Evolutionary conservation across 2,329 filamentous ascomycete genomes (phyloP).

Genomic region (Beauveria australis): DNA sequence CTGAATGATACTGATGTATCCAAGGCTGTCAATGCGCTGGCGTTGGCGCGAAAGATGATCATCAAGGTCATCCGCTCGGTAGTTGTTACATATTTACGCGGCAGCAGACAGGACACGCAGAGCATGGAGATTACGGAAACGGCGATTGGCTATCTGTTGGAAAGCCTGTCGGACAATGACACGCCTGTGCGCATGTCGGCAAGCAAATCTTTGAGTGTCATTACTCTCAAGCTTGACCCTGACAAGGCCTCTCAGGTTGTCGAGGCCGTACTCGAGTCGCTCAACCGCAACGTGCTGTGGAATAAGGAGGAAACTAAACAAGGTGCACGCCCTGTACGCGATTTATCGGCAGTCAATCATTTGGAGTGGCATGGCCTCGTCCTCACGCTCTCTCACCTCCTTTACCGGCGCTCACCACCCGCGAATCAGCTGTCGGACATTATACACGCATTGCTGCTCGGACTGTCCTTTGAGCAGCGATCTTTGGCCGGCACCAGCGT

Average conservation of each 20-base stretch:
- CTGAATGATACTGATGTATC: conserved; percentile 40
- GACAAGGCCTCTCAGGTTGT: conserved; percentile 83
- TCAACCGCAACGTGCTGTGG: conserved; percentile 50
- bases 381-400: conserved; percentile 74
- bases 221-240: conserved; percentile 69
- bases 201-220: conserved; percentile 84
- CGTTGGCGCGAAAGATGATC: conserved; percentile 70
- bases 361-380: conserved; percentile 89
- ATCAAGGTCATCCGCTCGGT: conserved; percentile 80
- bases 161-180: conserved; percentile 74
- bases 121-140: conserved; percentile 61
- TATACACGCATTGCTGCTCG: conserved; percentile 67
- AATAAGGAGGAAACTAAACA: conserved; percentile 29
- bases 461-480: conserved; percentile 81
- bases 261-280: conserved; percentile 71
- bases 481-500: conserved; percentile 76
- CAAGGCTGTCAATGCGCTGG: conserved; percentile 56
- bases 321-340: conserved; percentile 33
- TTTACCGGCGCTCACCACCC: conserved; percentile 78
- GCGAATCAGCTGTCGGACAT: conserved; percentile 62
- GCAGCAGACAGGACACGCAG: conserved; percentile 31
- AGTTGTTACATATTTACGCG: conserved; percentile 56
- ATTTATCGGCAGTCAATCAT: conserved; percentile 69
- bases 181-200: conserved; percentile 85
- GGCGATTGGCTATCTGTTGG: conserved; percentile 73